These are phyloP conservation scores for Atkinsonella texensis DNA, from an alignment of 2,329 filamentous ascomycete genomes.

Conservation along the genomic window DNA sequence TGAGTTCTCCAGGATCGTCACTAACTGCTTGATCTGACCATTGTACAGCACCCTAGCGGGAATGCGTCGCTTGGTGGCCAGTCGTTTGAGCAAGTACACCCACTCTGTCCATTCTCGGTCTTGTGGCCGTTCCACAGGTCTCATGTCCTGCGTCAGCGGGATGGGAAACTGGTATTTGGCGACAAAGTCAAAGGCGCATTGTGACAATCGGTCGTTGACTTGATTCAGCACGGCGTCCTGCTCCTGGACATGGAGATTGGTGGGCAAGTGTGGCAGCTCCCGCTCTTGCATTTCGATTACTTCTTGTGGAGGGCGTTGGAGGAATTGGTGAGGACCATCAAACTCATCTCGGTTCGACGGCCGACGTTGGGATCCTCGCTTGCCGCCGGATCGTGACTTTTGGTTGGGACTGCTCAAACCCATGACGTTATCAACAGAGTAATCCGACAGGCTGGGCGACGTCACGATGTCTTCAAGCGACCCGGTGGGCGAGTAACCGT, in stretches of 20 bases:
- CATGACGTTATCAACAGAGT: constrained; percentile 41
- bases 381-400: constrained; percentile 34
- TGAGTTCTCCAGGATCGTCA: constrained; percentile 79
- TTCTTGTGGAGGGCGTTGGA: constrained; percentile 59
- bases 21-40: constrained; percentile 83
- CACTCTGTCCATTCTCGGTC: constrained; percentile 87
- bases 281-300: constrained; percentile 66
- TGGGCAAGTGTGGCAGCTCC: constrained; percentile 70
- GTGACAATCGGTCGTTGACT: constrained; percentile 75
- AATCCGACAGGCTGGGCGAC: constrained; percentile 49
- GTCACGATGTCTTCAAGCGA: constrained; percentile 46
- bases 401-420: constrained; percentile 25
- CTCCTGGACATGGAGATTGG: constrained; percentile 71
- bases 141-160: constrained; percentile 70
- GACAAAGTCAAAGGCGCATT: constrained; percentile 82
- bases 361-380: constrained; percentile 48
- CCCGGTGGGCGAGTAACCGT: constrained; percentile 43
- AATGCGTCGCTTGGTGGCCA: constrained; percentile 77
- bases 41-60: constrained; percentile 76
- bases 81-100: constrained; percentile 75
- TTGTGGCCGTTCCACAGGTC: constrained; percentile 59
- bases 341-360: constrained; percentile 81
- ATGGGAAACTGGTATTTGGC: constrained; percentile 88
- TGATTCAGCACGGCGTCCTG: constrained; percentile 70
- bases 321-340: constrained; percentile 73